Conservation (phyloP, 768 basidiomycete genomes). For the Zangia roseola region DNA sequence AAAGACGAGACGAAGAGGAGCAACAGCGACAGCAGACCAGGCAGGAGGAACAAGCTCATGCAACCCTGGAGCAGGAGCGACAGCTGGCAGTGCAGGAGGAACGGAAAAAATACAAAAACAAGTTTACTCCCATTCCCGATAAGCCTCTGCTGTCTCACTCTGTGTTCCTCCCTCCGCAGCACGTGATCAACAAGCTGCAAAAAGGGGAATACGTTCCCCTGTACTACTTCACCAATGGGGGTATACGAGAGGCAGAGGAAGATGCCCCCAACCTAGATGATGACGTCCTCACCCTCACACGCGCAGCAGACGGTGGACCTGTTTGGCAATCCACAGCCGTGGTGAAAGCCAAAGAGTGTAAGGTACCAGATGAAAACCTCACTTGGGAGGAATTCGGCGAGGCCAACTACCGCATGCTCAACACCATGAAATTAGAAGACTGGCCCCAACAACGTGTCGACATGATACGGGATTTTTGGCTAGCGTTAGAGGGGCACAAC, state of each 20-base stretch:
- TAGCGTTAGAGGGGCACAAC: not conserved
- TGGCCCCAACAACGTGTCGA: not conserved
- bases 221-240: conserved; percentile 3
- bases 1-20: too few relatives aligned
- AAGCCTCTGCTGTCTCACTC: accelerated
- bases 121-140: not conserved
- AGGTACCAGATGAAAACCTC: not conserved
- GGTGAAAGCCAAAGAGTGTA: not conserved
- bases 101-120: not conserved
- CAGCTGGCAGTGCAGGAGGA: not conserved
- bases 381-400: conserved; percentile 4
- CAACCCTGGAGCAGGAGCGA: too few relatives aligned
- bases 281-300: not conserved
- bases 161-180: not conserved
- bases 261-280: too few relatives aligned
- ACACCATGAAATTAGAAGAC: not conserved
- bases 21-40: too few relatives aligned
- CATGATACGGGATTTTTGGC: not conserved
- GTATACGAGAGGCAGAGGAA: not conserved
- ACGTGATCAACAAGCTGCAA: not conserved
- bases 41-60: too few relatives aligned
- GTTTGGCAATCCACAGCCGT: not conserved
- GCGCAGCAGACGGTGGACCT: not conserved
- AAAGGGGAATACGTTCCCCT: not conserved
- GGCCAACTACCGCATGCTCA: not conserved